Evolutionary conservation across 306 rosid genomes (phyloP), one percentile per base, ranked within the genome.

Genomic region (Malus domestica): DNA sequence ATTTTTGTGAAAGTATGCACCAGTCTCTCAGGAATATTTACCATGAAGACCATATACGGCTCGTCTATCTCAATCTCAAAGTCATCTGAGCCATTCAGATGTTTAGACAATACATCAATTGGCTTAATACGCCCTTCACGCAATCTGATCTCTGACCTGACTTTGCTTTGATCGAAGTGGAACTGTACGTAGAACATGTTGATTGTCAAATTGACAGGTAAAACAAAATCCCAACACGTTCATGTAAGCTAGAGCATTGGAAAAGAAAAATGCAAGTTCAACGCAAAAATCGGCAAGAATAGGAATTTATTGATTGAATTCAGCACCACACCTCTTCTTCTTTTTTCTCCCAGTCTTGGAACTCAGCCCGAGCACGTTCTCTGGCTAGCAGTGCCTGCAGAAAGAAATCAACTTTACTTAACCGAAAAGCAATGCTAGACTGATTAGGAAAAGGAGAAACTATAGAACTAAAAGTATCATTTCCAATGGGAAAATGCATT

Each of bases 301-400:
- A 72, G 42, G 15, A 67, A 58, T 35, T 32, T 14, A 49, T 9
- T 11, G 51, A 66, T 66, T 33, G 54, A 79, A 68, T 23, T 13
- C 62, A 54, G 80, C 57, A 68, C 44, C 78, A 62, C 82, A 92
- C 99, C 93, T 96, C 99, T 77, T 96, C 98, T 83, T 96, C 99
- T 73, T 91, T 96, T 83, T 96, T 92, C 83, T 96, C 99, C 99
- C 97, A 96, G 82, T 96, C 98, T 72, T 96, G 98, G 84, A 88
- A 96, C 83, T 96, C 99, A 79, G 99, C 98, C 61, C 97, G 92
- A 72, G 99, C 97, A 62, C 97, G 91, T 81, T 96, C 98, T 86
- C 99, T 90, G 23, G 97, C 97, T 81, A 96, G 86, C 76, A 92
- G 64, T 29, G 99, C 99, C 99, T 96, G 81, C 62, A 83, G 75